Conservation (phyloP, 2,329 filamentous ascomycete species). For the Xylariaceae sp. region DNA sequence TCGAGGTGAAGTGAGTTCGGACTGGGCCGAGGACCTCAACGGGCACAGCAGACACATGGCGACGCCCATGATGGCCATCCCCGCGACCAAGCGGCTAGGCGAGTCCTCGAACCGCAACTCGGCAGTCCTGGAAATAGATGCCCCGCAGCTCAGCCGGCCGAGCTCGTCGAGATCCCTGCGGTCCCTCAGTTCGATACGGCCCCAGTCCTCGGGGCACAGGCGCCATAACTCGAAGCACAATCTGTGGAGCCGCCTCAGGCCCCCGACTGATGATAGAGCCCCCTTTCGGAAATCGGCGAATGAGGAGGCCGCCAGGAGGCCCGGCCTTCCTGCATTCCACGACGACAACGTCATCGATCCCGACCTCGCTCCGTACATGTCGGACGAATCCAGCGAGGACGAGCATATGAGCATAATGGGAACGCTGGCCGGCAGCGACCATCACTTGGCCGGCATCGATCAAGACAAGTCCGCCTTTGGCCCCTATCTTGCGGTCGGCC, state of each 20-base stretch:
- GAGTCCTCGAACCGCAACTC: constrained; percentile 80
- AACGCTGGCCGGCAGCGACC: constrained; percentile 61
- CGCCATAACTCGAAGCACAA: constrained; percentile 85
- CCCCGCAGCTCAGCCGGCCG: constrained; percentile 78
- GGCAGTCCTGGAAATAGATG: constrained; percentile 83
- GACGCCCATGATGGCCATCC: constrained; percentile 69
- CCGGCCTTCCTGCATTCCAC: constrained; percentile 83
- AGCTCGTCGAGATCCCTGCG: constrained; percentile 86
- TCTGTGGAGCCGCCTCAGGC: constrained; percentile 69
- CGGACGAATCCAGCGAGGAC: constrained; percentile 88
- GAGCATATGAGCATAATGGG: constrained; percentile 86
- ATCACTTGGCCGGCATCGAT: constrained; percentile 62
- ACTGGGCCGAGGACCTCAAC: constrained; percentile 39
- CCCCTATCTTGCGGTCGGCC: constrained; percentile 64
- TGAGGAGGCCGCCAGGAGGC: constrained; percentile 60
- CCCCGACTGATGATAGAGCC: constrained; percentile 69
- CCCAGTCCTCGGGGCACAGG: constrained; percentile 74
- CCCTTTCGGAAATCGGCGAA: constrained; percentile 73
- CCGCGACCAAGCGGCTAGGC: constrained; percentile 58
- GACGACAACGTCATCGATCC: constrained; percentile 98
- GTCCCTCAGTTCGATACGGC: constrained; percentile 61
- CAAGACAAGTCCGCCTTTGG: constrained; percentile 69
- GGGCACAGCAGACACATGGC: constrained; percentile 48
- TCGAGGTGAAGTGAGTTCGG: constrained; percentile 36
- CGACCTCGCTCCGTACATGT: constrained; percentile 91